Evolutionary conservation across 805 yeast species (phyloP).

Genomic region (Metschnikowia borealis): DNA sequence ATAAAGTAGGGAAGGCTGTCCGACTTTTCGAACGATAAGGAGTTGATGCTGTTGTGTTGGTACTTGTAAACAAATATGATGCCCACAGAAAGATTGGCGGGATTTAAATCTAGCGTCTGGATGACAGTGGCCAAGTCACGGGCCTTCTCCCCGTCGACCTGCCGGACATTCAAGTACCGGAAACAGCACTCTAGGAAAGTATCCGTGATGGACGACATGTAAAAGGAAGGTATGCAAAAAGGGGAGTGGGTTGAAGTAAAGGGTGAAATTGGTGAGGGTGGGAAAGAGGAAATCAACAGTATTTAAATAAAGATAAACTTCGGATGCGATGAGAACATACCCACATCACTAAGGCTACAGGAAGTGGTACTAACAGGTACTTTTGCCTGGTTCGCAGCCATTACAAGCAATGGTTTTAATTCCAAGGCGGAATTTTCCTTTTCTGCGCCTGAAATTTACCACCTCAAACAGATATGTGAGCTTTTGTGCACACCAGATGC

Average conservation of each 20-base stretch:
- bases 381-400: conserved; percentile 15
- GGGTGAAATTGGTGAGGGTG: not conserved
- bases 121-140: conserved; percentile 14
- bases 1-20: conserved; percentile 14
- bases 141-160: conserved; percentile 3
- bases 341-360: conserved; percentile 9
- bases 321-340: not conserved
- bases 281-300: conserved; percentile 6
- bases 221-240: not conserved
- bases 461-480: conserved; percentile 3
- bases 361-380: conserved; percentile 4
- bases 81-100: conserved; percentile 16
- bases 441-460: conserved; percentile 6
- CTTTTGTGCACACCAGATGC: not conserved
- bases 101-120: conserved; percentile 15
- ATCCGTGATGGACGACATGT: conserved; percentile 9
- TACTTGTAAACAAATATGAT: conserved; percentile 14
- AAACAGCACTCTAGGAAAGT: conserved; percentile 15
- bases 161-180: conserved; percentile 5
- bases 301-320: conserved; percentile 6
- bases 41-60: conserved; percentile 12
- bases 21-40: conserved; percentile 9
- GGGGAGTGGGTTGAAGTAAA: not conserved
- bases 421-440: conserved; percentile 4
- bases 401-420: conserved; percentile 4